These are phyloP conservation scores for Pseudomassariella vexata DNA, from an alignment of 2,329 filamentous ascomycete species.

Conservation along the genomic window DNA sequence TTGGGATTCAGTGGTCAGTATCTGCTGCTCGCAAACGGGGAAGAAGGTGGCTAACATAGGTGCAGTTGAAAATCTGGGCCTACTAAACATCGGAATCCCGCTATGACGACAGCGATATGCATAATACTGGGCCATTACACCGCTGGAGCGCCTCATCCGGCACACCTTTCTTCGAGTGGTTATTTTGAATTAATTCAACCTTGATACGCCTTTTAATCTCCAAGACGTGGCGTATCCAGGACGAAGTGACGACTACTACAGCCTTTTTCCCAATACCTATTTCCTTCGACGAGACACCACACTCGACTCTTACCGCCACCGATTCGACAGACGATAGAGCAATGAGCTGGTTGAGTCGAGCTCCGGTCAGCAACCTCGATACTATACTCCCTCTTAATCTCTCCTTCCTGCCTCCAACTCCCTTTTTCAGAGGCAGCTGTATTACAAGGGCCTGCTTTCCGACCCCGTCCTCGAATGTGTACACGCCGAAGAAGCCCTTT, in stretches of 20 bases:
- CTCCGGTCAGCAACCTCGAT: constrained; percentile 13
- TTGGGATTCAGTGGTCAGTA: constrained; percentile 94
- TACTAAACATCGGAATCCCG: constrained; percentile 45
- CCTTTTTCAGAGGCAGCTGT: constrained; percentile 4
- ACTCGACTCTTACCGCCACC: constrained; percentile 19
- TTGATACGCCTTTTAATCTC: constrained; percentile 34
- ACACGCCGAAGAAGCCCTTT: background rate
- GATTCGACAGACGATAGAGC: constrained; percentile 15
- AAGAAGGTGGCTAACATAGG: constrained; percentile 41
- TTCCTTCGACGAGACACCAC: constrained; percentile 21
- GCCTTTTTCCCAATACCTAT: constrained; percentile 29
- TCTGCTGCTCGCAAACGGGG: too few relatives aligned
- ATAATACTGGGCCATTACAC: constrained; percentile 5
- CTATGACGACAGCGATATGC: constrained; percentile 8
- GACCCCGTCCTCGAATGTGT: background rate
- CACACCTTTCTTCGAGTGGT: constrained; percentile 12
- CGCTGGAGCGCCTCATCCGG: constrained; percentile 8
- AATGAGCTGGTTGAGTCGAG: constrained; percentile 16
- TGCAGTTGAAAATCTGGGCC: constrained; percentile 81
- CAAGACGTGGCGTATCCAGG: constrained; percentile 34
- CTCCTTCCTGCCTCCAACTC: constrained; percentile 10
- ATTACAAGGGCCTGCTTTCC: constrained; percentile 2
- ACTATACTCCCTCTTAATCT: constrained; percentile 22
- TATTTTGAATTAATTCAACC: constrained; percentile 32
- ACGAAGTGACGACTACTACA: constrained; percentile 46